A percentile compares a stretch with the other conserved stretches of the same genome.
These are phyloP conservation scores for Plasmodium malariae DNA, from an alignment of 169 alveolate genomes.

Conservation along the genomic window DNA sequence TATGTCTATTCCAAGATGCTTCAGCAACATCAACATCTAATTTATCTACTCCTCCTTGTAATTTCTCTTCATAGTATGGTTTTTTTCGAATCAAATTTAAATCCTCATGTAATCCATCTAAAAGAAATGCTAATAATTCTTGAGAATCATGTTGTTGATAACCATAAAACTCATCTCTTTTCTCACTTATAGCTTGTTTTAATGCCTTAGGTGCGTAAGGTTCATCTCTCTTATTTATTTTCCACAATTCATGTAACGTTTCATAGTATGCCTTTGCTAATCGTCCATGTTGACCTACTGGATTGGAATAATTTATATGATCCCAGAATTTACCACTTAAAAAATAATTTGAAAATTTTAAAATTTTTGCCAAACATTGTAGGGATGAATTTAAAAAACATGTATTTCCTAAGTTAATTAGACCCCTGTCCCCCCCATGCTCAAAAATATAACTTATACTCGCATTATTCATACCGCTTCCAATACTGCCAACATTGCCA, in stretches of 20 bases:
- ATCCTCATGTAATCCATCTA: conserved; percentile 95
- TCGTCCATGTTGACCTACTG: conserved; percentile 79
- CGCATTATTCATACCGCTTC: background rate
- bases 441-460: conserved; percentile 47
- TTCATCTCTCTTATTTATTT: conserved; percentile 78
- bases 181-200: conserved; percentile 89
- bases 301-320: conserved; percentile 62
- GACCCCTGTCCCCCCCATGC: conserved; percentile 80
- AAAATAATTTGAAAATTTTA: conserved; percentile 65
- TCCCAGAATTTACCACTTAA: conserved; percentile 57
- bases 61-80: conserved; percentile 87
- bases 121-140: conserved; percentile 90
- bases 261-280: conserved; percentile 82
- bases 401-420: conserved; percentile 76
- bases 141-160: conserved; percentile 92
- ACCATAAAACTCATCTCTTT: conserved; percentile 91
- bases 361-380: conserved; percentile 88
- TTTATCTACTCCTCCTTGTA: conserved; percentile 69
- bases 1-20: conserved; percentile 81
- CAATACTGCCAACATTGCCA: background rate
- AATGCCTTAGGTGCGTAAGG: conserved; percentile 90
- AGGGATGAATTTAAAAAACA: conserved; percentile 89
- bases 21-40: conserved; percentile 62
- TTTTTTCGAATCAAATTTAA: conserved; percentile 91
- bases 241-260: conserved; percentile 86